Percentiles rank a stretch among this genome's conserved stretches.
Conservation (phyloP, 1,139 yeast species). For the Yamadazyma membranifaciens region DNA sequence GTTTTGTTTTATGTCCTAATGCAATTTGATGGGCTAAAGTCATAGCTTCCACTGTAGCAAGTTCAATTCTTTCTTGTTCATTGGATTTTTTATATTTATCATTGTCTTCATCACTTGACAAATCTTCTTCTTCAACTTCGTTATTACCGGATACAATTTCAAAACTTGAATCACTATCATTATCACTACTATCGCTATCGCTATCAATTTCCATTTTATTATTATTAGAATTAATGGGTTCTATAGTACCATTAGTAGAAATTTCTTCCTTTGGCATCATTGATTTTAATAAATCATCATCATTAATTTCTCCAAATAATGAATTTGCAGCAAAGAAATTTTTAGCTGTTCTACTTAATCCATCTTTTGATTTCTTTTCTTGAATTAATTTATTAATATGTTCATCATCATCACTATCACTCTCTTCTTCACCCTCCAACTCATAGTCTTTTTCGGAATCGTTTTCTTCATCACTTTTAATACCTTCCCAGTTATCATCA, state of each 20-base stretch:
- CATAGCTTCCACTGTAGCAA: slow-evolving; percentile 96
- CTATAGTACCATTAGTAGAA: not conserved
- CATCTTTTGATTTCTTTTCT: slow-evolving; percentile 48
- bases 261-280: slow-evolving; percentile 17
- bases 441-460: slow-evolving; percentile 45
- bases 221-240: slow-evolving; percentile 8
- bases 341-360: slow-evolving; percentile 69
- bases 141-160: slow-evolving; percentile 52
- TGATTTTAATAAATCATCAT: slow-evolving; percentile 38
- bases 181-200: slow-evolving; percentile 9
- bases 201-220: slow-evolving; percentile 16
- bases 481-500: slow-evolving; percentile 89
- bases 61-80: slow-evolving; percentile 66
- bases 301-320: slow-evolving; percentile 64
- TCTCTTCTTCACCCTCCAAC: slow-evolving; percentile 40
- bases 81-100: slow-evolving; percentile 30
- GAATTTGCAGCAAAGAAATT: slow-evolving; percentile 74
- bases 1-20: slow-evolving; percentile 77
- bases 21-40: slow-evolving; percentile 96
- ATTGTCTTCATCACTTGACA: slow-evolving; percentile 44
- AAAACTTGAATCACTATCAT: slow-evolving; percentile 34
- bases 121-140: slow-evolving; percentile 35
- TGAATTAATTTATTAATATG: slow-evolving; percentile 64
- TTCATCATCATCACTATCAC: slow-evolving; percentile 71
- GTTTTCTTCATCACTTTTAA: slow-evolving; percentile 45